Conservation (phyloP, 371 early-diverging fungal genomes). For the Caulochytrium protostelioides region DNA sequence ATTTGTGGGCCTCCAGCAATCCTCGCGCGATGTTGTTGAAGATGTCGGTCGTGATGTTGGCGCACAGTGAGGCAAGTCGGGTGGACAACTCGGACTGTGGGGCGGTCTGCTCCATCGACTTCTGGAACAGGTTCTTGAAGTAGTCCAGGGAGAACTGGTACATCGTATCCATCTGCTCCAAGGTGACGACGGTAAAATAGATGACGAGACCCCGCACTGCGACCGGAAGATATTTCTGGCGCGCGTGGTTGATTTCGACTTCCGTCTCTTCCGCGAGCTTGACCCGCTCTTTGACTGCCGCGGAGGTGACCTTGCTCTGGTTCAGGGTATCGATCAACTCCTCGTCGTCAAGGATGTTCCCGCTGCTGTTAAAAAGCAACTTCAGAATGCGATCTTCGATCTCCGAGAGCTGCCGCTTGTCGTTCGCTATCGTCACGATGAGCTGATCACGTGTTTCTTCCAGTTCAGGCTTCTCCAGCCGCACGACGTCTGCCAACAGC, state of each 20-base stretch:
- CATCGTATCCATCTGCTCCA: slow-evolving; percentile 33
- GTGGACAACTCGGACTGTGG: background rate
- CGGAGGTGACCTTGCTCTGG: slow-evolving; percentile 33
- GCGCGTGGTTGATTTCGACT: slow-evolving; percentile 26
- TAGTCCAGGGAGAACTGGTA: slow-evolving; percentile 34
- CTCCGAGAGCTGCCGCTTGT: slow-evolving; percentile 30
- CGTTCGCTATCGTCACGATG: slow-evolving; percentile 26
- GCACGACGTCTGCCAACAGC: slow-evolving; percentile 33
- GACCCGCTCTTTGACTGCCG: slow-evolving; percentile 30
- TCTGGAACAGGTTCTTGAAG: slow-evolving; percentile 27
- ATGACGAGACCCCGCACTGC: slow-evolving; percentile 32
- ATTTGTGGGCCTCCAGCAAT: slow-evolving; percentile 29
- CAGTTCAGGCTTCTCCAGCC: slow-evolving; percentile 27
- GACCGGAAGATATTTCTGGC: slow-evolving; percentile 30
- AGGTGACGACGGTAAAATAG: slow-evolving; percentile 28
- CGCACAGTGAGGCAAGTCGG: too few relatives aligned
- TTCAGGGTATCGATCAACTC: slow-evolving; percentile 32
- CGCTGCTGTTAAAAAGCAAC: slow-evolving; percentile 27
- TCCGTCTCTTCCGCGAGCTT: slow-evolving; percentile 27
- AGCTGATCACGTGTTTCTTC: slow-evolving; percentile 30
- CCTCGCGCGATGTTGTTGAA: slow-evolving; percentile 29
- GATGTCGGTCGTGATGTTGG: slow-evolving; percentile 18
- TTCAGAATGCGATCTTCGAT: slow-evolving; percentile 33
- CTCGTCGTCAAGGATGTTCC: slow-evolving; percentile 35
- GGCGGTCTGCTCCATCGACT: slow-evolving; percentile 9